Conservation (phyloP, 768 basidiomycete genomes). For the Mycena kentingensis region DNA sequence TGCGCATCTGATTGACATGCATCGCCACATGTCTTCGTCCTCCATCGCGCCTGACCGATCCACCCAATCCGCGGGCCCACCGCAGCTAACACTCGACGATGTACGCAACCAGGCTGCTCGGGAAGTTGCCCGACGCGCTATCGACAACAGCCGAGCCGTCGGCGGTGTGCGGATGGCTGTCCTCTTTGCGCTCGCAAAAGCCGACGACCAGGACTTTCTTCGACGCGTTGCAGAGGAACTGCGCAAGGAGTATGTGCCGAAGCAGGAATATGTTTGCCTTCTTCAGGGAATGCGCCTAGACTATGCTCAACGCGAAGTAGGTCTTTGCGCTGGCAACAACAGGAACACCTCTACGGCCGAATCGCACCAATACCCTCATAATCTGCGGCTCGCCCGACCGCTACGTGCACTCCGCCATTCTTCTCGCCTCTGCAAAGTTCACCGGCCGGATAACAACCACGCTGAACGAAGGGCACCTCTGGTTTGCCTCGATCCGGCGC, state of each 20-base stretch:
- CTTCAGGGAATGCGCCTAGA: background rate
- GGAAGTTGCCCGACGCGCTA: constrained; percentile 49
- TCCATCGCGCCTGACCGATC: constrained; percentile 7
- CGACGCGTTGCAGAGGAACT: constrained; percentile 53
- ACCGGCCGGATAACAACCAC: constrained; percentile 56
- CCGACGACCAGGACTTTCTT: constrained; percentile 58
- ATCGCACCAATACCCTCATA: constrained; percentile 49
- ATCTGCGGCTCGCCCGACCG: constrained; percentile 58
- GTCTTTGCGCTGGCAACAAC: constrained; percentile 59
- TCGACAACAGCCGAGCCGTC: constrained; percentile 43
- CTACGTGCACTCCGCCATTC: constrained; percentile 65
- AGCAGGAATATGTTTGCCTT: constrained; percentile 35
- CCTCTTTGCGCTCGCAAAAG: constrained; percentile 57
- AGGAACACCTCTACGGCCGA: constrained; percentile 31
- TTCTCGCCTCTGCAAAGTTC: constrained; percentile 69
- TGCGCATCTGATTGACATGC: too few species aligned
- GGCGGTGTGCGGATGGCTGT: constrained; percentile 62
- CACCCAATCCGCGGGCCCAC: constrained; percentile 4
- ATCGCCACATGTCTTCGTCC: background rate
- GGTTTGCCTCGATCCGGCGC: constrained; percentile 55
- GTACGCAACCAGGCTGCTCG: constrained; percentile 54
- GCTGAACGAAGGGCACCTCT: constrained; percentile 33
- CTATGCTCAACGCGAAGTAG: background rate
- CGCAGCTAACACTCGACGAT: constrained; percentile 47
- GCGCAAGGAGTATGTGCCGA: constrained; percentile 40